Evolutionary conservation across 805 yeast species (phyloP), one percentile per base, ranked within the genome.

Genomic region (Debaryomyces maramus): DNA sequence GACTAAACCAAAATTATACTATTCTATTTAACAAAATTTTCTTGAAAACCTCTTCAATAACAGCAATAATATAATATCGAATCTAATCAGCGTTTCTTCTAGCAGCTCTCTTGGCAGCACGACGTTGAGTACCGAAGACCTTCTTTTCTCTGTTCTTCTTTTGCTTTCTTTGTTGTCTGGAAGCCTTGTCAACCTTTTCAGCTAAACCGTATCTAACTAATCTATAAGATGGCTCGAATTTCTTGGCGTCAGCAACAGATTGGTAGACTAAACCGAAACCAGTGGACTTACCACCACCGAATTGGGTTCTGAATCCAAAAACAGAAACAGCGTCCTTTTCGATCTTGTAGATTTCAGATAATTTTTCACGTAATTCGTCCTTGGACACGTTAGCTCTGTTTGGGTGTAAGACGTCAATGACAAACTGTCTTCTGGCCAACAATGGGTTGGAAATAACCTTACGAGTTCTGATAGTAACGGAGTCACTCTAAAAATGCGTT

Each of bases 111-210:
- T 89, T 90, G 75, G 96, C 95, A 75, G 83, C 85, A 75, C 87
- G 82, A 73, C 81, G 85, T 69, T 90, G 95, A 66, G 99, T 93
- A 85, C 99, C 99, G 69, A 91, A 89, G 85, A 88, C 75, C 87
- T 93, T 93, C 89, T 85, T 84, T 70, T 86, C 96, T 83, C 97
- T 89, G 96, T 93, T 93, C 90, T 93, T 91, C 89, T 86, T 88
- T 83, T 91, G 98, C 79, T 93, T 93, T 84, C 99, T 88, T 83
- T 93, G 99, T 81, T 90, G 97, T 89, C 98, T 90, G 65, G 97
- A 88, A 64, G 96, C 80, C 82, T 88, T 89, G 77, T 91, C 97
- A 67, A 85, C 90, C 84, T 88, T 89, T 62, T 78, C 79, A 70
- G 96, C 97, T 71, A 90, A 82, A 68, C 98, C 98, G 82, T 88